A percentile compares a stretch with the other conserved stretches of the same genome.
Evolutionary conservation across 1,284 basidiomycete genomes (phyloP).

Genomic region (Cryptococcus jaspeensis): DNA sequence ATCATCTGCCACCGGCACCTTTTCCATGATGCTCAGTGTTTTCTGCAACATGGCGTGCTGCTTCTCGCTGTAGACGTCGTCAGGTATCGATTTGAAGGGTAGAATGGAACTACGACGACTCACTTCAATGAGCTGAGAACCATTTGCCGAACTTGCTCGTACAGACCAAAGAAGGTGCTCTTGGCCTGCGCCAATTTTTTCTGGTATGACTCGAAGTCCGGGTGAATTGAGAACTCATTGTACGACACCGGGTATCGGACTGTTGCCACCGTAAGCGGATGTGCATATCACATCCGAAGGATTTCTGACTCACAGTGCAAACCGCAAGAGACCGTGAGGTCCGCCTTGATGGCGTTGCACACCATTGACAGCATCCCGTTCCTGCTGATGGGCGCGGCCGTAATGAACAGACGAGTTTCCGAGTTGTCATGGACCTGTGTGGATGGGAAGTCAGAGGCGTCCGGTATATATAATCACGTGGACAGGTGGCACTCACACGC

Average conservation of each 20-base stretch:
- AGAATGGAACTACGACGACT: constrained; percentile 15
- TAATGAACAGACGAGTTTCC: constrained; percentile 82
- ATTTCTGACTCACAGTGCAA: constrained; percentile 64
- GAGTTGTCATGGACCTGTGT: too few species aligned
- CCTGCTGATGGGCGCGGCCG: constrained; percentile 87
- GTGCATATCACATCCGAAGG: background rate
- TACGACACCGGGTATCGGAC: constrained; percentile 92
- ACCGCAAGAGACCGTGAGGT: constrained; percentile 90
- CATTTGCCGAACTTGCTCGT: constrained; percentile 88
- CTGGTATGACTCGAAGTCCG: constrained; percentile 84
- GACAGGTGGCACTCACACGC: constrained; percentile 58
- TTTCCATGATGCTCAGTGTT: constrained; percentile 72
- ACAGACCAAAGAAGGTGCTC: constrained; percentile 82
- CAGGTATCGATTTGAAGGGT: background rate
- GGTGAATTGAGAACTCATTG: constrained; percentile 94
- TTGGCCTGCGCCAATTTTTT: constrained; percentile 77
- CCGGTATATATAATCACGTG: too few species aligned
- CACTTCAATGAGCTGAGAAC: constrained; percentile 87
- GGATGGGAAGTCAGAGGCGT: background rate
- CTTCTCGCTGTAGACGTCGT: constrained; percentile 58
- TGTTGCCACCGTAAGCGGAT: constrained; percentile 13
- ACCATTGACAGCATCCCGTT: constrained; percentile 92
- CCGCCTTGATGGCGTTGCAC: constrained; percentile 85
- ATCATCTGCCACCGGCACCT: constrained; percentile 55
- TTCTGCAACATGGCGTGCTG: constrained; percentile 88